These are phyloP conservation scores for Galium porrigens DNA, from an alignment of 305 asterid species.

Conservation along the genomic window DNA sequence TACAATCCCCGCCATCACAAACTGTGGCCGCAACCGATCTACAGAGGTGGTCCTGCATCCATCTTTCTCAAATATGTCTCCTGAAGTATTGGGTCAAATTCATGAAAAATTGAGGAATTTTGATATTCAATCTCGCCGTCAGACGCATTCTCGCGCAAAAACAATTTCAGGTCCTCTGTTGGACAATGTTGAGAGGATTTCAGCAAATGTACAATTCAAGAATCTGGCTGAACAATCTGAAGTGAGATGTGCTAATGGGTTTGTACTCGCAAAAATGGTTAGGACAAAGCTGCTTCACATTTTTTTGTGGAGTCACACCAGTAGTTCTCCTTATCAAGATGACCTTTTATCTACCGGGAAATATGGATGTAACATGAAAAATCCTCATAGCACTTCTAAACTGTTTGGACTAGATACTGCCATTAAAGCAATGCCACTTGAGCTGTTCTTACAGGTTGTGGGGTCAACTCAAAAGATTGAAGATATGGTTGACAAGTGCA, in stretches of 20 bases:
- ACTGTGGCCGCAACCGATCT: constrained; percentile 55
- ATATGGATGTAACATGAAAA: constrained; percentile 37
- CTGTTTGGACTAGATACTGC: constrained; percentile 55
- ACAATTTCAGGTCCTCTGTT: constrained; percentile 39
- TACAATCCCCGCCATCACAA: constrained; percentile 64
- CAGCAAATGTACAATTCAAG: constrained; percentile 25
- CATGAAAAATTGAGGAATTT: constrained; percentile 63
- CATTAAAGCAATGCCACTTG: constrained; percentile 66
- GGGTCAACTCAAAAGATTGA: constrained; percentile 58
- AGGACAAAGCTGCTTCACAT: constrained; percentile 74
- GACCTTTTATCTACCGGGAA: constrained; percentile 35
- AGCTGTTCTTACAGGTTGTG: constrained; percentile 70
- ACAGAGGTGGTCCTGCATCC: constrained; percentile 72
- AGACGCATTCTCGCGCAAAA: constrained; percentile 32
- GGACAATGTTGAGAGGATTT: constrained; percentile 58
- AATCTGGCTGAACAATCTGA: constrained; percentile 43
- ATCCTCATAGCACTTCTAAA: constrained; percentile 70
- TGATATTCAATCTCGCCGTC: constrained; percentile 50
- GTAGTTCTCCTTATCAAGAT: constrained; percentile 43
- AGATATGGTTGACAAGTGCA: constrained; percentile 53
- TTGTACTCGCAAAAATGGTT: constrained; percentile 69
- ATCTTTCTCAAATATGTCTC: constrained; percentile 35
- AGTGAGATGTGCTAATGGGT: constrained; percentile 64
- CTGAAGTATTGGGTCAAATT: constrained; percentile 54
- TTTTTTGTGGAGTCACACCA: constrained; percentile 58